Evolutionary conservation across 352 stramenopile species (phyloP), one percentile per base, ranked within the genome.

Genomic region (Phytophthora cryptogea): DNA sequence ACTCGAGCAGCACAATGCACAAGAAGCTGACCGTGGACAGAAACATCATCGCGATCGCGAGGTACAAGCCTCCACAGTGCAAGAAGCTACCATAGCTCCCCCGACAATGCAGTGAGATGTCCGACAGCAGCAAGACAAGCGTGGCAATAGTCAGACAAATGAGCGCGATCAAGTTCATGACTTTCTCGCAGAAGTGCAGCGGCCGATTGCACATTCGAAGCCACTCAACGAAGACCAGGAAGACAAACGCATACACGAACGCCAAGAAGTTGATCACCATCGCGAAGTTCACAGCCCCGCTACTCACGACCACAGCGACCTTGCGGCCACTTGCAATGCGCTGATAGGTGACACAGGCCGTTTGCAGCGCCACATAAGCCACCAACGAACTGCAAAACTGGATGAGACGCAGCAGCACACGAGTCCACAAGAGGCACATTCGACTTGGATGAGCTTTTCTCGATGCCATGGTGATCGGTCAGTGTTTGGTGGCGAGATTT

Each of bases 171-270:
- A 81, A 23, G 49, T 92, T 79, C 69, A 84, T 66, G 7, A 70
- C 41, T 43, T 77, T 67, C 49, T 87, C 75, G 45, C 70, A 78
- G 33, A 76, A 69, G 39, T 79, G 57, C 30, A 69, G 28, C n/a
- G 76, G 74, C 7, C 76, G 68, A 8, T 58, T 41, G 28, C 79
- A 87, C 23, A 85, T 66, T 9, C 60, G 55, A 23, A 82, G 48
- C 45, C 78, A 54, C 43, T 86, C 65, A 33, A 89, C 61, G 11
- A 83, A 62, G 27, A 90, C 20, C 32, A 89, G 36, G 53, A 86
- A 78, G 48, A 67, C 72, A 47, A 89, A 71, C 9, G 68, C 80
- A 53, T 87, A 87, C n/a, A 92, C 36, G 42, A 92, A 80, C 5
- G 57, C 70, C 36, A 80, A 73, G 55, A 88, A 92, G 36, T 83